phyloP scores from a whole-genome alignment of 306 rosid genomes.

The Astragalus membranaceus region DNA sequence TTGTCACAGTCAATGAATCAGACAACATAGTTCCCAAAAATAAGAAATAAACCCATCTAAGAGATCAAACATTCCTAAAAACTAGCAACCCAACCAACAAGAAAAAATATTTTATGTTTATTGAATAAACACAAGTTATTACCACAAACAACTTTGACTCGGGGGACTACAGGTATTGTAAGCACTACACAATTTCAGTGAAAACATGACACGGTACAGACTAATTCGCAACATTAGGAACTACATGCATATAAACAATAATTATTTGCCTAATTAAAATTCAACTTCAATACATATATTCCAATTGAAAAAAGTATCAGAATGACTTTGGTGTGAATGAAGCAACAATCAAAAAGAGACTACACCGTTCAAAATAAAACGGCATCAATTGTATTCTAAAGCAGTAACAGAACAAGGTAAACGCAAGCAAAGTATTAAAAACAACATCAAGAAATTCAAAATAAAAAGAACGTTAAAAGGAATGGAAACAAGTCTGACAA shows the following conservation, averaged over 20 bases:
- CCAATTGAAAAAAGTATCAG: background rate
- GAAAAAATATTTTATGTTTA: too few species aligned
- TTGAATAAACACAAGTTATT: background rate
- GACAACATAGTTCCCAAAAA: background rate
- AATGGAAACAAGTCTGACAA: background rate
- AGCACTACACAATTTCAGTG: background rate
- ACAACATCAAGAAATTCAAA: background rate
- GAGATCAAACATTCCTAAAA: background rate
- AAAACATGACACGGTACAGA: background rate
- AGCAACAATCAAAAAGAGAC: background rate
- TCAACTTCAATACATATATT: background rate
- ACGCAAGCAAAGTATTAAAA: background rate
- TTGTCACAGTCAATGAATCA: background rate
- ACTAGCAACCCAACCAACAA: background rate
- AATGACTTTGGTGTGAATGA: background rate
- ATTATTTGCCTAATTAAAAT: background rate
- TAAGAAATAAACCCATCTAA: background rate
- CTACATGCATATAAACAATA: background rate
- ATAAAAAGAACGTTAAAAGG: background rate
- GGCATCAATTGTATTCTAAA: background rate
- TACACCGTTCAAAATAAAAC: background rate
- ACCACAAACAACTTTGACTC: background rate
- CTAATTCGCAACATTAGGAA: background rate
- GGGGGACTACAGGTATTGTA: background rate
- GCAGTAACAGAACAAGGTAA: background rate